phyloP scores from a whole-genome alignment of 1,284 basidiomycete species.

The Fistulina hepatica region DNA sequence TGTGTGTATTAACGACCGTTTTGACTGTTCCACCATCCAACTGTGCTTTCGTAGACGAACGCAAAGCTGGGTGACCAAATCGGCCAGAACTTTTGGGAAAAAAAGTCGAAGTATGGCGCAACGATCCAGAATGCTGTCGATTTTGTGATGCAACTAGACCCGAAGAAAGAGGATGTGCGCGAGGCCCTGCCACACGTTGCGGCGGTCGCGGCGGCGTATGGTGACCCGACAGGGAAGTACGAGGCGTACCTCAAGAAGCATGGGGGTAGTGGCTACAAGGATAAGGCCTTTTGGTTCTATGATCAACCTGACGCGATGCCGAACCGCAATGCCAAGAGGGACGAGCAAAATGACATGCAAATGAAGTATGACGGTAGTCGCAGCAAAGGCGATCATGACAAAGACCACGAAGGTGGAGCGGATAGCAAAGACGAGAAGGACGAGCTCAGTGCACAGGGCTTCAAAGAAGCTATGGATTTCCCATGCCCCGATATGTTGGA shows the following conservation, averaged over 20 bases:
- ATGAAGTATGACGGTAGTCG: too few relatives aligned
- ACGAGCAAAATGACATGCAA: too few relatives aligned
- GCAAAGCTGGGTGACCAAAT: slow-evolving; percentile 46
- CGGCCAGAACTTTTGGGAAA: slow-evolving; percentile 39
- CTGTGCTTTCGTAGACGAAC: slow-evolving; percentile 27
- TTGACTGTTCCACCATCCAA: slow-evolving; percentile 4
- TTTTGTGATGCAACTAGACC: slow-evolving; percentile 36
- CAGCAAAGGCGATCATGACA: too few relatives aligned
- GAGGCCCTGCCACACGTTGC: slow-evolving; percentile 45
- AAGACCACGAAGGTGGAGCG: too few relatives aligned
- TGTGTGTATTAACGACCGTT: not conserved
- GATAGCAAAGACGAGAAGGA: too few relatives aligned
- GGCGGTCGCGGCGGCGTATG: slow-evolving; percentile 41
- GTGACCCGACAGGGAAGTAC: slow-evolving; percentile 45
- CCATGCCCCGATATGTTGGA: too few relatives aligned
- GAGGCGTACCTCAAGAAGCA: slow-evolving; percentile 26
- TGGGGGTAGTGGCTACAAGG: slow-evolving; percentile 5
- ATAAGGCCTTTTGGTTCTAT: slow-evolving; percentile 38
- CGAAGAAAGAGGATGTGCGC: slow-evolving; percentile 32
- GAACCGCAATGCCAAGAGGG: slow-evolving; percentile 13
- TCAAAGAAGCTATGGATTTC: too few relatives aligned
- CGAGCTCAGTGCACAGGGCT: too few relatives aligned
- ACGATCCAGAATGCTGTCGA: slow-evolving; percentile 49
- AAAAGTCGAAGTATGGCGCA: slow-evolving; percentile 37
- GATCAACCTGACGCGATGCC: slow-evolving; percentile 32